A percentile compares a stretch with the other conserved stretches of the same genome.
Evolutionary conservation across 805 yeast species (phyloP).

Genomic region (Lachancea thermotolerans): DNA sequence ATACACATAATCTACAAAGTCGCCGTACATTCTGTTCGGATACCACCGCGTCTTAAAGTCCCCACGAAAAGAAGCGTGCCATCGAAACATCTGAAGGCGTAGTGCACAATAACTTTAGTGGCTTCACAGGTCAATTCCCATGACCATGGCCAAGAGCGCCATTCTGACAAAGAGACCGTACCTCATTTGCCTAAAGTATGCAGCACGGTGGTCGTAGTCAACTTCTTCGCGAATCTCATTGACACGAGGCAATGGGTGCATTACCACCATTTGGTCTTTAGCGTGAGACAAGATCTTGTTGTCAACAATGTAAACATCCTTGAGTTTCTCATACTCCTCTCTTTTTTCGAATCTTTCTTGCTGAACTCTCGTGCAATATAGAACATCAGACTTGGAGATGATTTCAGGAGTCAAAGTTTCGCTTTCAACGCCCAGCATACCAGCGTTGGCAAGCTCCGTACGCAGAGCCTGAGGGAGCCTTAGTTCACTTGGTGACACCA

Average conservation of each 20-base stretch:
- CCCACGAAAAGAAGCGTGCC: conserved; percentile 12
- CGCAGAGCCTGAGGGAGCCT: conserved; percentile 71
- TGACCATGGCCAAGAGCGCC: conserved; percentile 97
- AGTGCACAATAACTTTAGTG: no score
- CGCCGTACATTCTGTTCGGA: no score
- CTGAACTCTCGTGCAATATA: conserved; percentile 97
- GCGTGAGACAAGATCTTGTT: conserved; percentile 86
- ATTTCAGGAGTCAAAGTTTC: conserved; percentile 76
- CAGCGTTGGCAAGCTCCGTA: conserved; percentile 55
- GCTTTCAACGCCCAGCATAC: conserved; percentile 68
- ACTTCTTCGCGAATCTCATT: conserved; percentile 96
- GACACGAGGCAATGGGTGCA: conserved; percentile 98
- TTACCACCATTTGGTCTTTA: conserved; percentile 95
- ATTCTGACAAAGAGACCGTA: conserved; percentile 96
- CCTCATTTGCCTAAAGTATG: conserved; percentile 99
- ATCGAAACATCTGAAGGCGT: no score
- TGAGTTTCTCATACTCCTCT: conserved; percentile 76
- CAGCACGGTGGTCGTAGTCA: conserved; percentile 98
- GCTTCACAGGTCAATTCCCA: conserved; percentile 75
- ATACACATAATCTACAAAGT: no score
- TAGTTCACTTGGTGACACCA: conserved; percentile 86
- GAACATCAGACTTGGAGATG: conserved; percentile 84
- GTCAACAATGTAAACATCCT: conserved; percentile 88
- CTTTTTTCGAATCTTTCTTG: conserved; percentile 84
- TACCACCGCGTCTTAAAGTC: conserved; percentile 10